Evolutionary conservation across 306 rosid genomes (phyloP).

Genomic region (Dalbergia oliveri): DNA sequence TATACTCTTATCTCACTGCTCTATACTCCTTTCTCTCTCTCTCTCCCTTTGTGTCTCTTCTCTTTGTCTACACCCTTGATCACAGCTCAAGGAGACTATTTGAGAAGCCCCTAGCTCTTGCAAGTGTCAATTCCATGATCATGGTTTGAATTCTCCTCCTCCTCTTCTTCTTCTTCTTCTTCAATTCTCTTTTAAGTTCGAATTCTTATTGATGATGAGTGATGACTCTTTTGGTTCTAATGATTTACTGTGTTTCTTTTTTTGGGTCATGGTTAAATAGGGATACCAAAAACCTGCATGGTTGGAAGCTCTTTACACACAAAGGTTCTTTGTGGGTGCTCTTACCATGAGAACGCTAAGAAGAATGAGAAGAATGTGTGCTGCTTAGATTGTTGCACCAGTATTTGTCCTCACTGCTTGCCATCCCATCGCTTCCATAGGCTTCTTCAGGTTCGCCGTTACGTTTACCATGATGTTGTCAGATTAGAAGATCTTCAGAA

Average conservation of each 20-base stretch:
- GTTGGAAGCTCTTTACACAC: conserved; percentile 88
- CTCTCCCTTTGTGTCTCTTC: not conserved
- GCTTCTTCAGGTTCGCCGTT: conserved; percentile 98
- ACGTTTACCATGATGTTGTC: conserved; percentile 93
- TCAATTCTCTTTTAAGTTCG: too few species aligned
- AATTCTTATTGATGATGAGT: too few species aligned
- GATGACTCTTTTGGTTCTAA: conserved; percentile 16
- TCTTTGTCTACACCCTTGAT: not conserved
- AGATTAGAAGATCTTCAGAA: conserved; percentile 96
- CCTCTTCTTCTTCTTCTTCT: too few species aligned
- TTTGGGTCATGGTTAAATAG: conserved; percentile 46
- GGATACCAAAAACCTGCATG: conserved; percentile 95
- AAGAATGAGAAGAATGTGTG: conserved; percentile 95
- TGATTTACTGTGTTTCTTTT: conserved; percentile 29
- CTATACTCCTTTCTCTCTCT: too few species aligned
- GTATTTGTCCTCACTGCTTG: conserved; percentile 94
- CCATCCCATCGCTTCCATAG: conserved; percentile 90
- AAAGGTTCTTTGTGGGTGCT: conserved; percentile 87
- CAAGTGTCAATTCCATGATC: conserved; percentile 58
- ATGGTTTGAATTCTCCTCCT: conserved; percentile 66
- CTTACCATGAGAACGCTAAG: conserved; percentile 76
- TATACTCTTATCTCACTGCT: conserved; percentile 55
- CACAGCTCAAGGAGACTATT: conserved; percentile 19
- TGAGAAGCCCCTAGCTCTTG: conserved; percentile 28
- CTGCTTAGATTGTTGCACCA: conserved; percentile 93